phyloP scores from a whole-genome alignment of 129 eudicot genomes.

The Flaveria linearis region DNA sequence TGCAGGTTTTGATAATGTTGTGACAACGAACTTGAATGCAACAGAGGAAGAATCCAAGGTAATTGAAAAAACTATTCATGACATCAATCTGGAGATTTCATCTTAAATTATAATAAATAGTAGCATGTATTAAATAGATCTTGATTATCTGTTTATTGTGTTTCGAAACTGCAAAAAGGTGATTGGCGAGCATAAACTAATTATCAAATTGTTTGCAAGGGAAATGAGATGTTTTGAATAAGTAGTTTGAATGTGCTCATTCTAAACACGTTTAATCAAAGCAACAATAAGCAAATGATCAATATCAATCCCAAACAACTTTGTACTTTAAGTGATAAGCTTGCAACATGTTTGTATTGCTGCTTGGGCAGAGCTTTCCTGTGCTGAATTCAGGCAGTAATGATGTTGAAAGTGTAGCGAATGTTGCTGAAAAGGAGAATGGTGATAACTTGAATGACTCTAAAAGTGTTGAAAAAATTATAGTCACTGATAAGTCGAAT shows the following conservation, averaged over 20 bases:
- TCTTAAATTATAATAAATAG: neutral
- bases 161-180: neutral
- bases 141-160: neutral
- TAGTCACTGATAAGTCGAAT: neutral
- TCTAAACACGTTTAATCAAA: no score
- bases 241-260: no score
- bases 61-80: neutral
- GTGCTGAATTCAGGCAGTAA: neutral
- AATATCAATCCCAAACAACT: neutral
- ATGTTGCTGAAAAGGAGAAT: slow-evolving; percentile 15
- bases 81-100: neutral
- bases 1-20: slow-evolving; percentile 2
- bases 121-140: neutral
- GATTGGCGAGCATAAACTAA: no score
- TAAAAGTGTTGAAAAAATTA: no score
- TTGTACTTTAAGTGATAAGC: neutral
- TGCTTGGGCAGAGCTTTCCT: neutral
- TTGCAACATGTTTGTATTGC: slow-evolving; percentile 3
- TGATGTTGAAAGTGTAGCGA: neutral
- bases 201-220: no score
- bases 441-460: neutral
- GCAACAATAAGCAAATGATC: neutral
- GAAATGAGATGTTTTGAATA: no score
- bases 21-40: neutral
- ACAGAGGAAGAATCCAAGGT: slow-evolving; percentile 9